Percentiles rank a stretch among this genome's conserved stretches.
Conservation (phyloP, 768 basidiomycete genomes). For the Rhodotorula babjevae region DNA sequence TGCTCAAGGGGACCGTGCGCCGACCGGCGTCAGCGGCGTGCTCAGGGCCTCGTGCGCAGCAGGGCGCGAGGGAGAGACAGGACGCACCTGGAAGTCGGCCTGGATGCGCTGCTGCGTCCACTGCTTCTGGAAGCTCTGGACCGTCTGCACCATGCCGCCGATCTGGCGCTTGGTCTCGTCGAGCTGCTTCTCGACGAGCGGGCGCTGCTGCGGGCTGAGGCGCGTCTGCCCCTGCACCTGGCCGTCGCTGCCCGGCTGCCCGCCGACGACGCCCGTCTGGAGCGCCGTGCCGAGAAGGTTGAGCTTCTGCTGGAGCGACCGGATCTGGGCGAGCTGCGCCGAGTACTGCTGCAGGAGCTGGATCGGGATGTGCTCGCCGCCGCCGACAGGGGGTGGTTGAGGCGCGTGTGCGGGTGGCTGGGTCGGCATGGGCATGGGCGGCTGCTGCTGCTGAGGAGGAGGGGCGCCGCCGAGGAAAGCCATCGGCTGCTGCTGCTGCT, state of each 20-base stretch:
- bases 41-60: too few species aligned
- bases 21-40: too few species aligned
- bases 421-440: not conserved
- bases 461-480: not conserved
- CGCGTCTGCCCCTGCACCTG: not conserved
- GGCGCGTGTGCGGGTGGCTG: not conserved
- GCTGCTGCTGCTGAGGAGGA: not conserved
- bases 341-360: constrained; percentile 24
- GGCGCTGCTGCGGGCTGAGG: constrained; percentile 14
- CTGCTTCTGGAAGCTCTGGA: too few species aligned
- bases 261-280: constrained; percentile 20
- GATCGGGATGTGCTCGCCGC: constrained; percentile 15
- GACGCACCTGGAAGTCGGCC: constrained; percentile 5
- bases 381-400: not conserved
- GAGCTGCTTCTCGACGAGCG: constrained; percentile 20
- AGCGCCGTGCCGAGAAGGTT: constrained; percentile 9
- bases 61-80: not conserved
- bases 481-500: constrained; percentile 10
- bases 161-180: constrained; percentile 7
- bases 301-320: constrained; percentile 3
- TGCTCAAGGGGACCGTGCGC: not conserved
- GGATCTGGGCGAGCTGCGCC: constrained; percentile 4
- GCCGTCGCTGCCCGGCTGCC: not conserved
- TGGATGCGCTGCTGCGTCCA: not conserved
- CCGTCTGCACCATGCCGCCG: not conserved